Conservation (phyloP, 306 rosid species). For the Luffa acutangula region DNA sequence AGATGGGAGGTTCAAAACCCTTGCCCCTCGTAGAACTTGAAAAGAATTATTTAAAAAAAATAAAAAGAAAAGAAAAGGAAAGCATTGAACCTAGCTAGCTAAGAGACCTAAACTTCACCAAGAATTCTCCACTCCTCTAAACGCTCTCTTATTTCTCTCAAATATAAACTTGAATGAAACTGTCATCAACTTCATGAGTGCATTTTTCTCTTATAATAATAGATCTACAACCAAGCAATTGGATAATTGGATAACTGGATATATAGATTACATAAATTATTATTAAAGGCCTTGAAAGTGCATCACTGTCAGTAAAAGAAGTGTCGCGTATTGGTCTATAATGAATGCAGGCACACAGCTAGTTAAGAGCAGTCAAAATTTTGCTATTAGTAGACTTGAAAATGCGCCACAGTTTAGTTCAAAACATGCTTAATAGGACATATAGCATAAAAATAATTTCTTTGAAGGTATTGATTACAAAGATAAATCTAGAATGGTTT, state of each 20-base stretch:
- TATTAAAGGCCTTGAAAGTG: neutral
- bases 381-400: neutral
- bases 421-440: neutral
- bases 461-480: neutral
- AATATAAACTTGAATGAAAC: neutral
- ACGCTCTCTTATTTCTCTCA: neutral
- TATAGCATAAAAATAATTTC: neutral
- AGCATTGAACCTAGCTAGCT: neutral
- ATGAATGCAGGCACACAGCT: neutral
- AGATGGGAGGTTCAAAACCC: too few species aligned
- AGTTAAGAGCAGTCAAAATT: neutral
- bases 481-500: slow-evolving; percentile 3
- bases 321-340: neutral
- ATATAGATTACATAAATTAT: neutral
- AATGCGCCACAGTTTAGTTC: neutral
- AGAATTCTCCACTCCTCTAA: neutral
- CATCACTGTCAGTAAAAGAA: neutral
- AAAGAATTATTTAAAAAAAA: too few species aligned
- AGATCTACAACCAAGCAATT: neutral
- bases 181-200: neutral
- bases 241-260: neutral
- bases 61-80: too few species aligned
- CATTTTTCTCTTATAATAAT: neutral
- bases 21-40: neutral
- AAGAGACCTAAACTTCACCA: neutral